Evolutionary conservation across 2,329 filamentous ascomycete species (phyloP).

Genomic region (Saccharata proteae): DNA sequence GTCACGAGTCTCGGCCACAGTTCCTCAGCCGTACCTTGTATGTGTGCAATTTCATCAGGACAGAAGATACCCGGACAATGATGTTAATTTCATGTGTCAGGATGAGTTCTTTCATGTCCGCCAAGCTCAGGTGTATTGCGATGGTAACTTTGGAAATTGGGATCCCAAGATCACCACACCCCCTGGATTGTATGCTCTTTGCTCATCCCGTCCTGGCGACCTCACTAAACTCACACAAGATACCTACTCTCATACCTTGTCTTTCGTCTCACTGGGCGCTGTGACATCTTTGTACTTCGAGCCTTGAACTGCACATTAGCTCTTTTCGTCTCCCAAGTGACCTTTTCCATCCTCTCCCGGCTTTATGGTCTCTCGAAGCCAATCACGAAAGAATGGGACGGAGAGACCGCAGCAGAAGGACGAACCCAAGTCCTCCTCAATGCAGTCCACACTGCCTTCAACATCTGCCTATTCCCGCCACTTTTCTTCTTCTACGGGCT

Average conservation of each 20-base stretch:
- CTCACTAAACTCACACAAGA: conserved; percentile 21
- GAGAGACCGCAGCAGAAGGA: conserved; percentile 8
- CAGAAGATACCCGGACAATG: background rate
- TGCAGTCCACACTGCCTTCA: conserved; percentile 53
- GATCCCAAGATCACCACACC: conserved; percentile 97
- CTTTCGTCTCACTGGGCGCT: conserved; percentile 24
- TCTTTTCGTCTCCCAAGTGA: conserved; percentile 8
- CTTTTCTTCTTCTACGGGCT: conserved; percentile 93
- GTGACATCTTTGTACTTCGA: conserved; percentile 26
- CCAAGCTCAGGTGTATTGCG: conserved; percentile 80
- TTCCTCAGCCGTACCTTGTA: conserved; percentile 49
- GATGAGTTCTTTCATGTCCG: conserved; percentile 84
- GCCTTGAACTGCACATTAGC: conserved; percentile 19
- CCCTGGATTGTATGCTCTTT: conserved; percentile 55
- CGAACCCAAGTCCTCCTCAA: conserved; percentile 21
- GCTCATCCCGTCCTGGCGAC: conserved; percentile 37
- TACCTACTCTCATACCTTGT: conserved; percentile 31
- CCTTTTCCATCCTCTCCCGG: conserved; percentile 7
- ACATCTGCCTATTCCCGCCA: conserved; percentile 74
- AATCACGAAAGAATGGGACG: background rate
- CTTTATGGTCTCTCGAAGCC: conserved; percentile 7
- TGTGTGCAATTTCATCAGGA: conserved; percentile 13
- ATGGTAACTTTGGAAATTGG: conserved; percentile 64
- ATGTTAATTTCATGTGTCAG: conserved; percentile 30
- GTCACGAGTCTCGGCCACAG: conserved; percentile 32